Percentiles rank a stretch among this genome's conserved stretches.
Conservation (phyloP, 2,329 filamentous ascomycete species). For the Claviceps spartinae region DNA sequence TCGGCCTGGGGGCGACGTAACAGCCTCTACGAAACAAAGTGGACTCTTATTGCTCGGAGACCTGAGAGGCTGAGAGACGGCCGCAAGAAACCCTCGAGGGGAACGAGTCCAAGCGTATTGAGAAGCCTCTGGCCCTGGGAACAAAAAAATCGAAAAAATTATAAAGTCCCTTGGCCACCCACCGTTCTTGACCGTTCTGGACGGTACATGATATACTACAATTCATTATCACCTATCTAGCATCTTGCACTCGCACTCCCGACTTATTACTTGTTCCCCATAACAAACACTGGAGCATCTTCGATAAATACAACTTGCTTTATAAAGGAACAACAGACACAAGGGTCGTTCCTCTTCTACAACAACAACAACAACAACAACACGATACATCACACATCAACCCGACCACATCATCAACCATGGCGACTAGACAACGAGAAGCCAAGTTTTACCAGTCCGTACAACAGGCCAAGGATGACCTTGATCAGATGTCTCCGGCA, state of each 20-base stretch:
- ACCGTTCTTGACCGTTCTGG: slow-evolving; percentile 30
- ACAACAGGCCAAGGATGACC: slow-evolving; percentile 16
- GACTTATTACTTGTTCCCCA: slow-evolving; percentile 2
- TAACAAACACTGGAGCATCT: not conserved
- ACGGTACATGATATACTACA: slow-evolving; percentile 18
- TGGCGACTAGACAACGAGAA: slow-evolving; percentile 8
- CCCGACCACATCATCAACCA: not conserved
- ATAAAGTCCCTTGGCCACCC: slow-evolving; percentile 21
- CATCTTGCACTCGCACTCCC: slow-evolving; percentile 1
- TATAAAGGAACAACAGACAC: too few species aligned
- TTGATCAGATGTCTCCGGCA: slow-evolving; percentile 13
- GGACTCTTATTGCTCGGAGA: slow-evolving; percentile 4
- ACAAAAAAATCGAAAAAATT: slow-evolving; percentile 6
- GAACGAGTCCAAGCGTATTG: slow-evolving; percentile 1
- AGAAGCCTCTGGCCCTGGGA: not conserved
- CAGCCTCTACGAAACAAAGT: slow-evolving; percentile 1
- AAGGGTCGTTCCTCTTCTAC: not conserved
- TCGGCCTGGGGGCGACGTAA: not conserved
- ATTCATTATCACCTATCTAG: slow-evolving; percentile 6
- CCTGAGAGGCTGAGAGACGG: not conserved
- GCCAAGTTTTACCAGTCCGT: slow-evolving; percentile 18
- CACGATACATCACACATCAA: not conserved
- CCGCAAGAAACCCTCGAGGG: not conserved
- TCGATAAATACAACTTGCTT: too few species aligned
- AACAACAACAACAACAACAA: not conserved